phyloP scores from a whole-genome alignment of 768 basidiomycete species.

The Lactifluus piperatus region DNA sequence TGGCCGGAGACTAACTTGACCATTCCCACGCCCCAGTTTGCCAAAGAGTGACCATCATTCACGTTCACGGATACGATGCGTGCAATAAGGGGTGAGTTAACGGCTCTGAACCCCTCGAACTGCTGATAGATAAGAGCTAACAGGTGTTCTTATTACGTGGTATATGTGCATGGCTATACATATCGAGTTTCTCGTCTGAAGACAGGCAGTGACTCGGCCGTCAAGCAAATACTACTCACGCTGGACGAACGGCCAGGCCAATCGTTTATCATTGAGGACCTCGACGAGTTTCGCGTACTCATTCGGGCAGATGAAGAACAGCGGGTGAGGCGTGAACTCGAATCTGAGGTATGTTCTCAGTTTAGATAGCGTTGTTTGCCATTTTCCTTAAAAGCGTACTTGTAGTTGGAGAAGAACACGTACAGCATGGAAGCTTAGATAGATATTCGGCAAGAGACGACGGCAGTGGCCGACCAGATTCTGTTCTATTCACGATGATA shows the following conservation, averaged over 20 bases:
- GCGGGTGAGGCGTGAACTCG: constrained; percentile 60
- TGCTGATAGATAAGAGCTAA: background rate
- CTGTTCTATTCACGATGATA: too few relatives aligned
- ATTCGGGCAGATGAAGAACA: constrained; percentile 80
- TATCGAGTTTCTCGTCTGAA: background rate
- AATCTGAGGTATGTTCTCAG: constrained; percentile 51
- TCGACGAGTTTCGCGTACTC: constrained; percentile 77
- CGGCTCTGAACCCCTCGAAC: background rate
- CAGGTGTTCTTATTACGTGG: constrained; percentile 65
- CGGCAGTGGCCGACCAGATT: background rate
- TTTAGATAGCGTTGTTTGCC: background rate
- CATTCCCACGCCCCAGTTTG: too few relatives aligned
- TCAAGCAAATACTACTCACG: constrained; percentile 76
- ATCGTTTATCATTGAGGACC: constrained; percentile 77
- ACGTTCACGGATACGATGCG: too few relatives aligned
- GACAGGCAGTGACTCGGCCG: constrained; percentile 64
- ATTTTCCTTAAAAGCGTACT: background rate
- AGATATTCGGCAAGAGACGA: background rate
- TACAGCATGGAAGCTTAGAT: constrained; percentile 50
- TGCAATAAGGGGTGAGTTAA: constrained; percentile 6
- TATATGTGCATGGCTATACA: constrained; percentile 25
- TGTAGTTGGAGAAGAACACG: constrained; percentile 77
- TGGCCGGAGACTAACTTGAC: too few relatives aligned
- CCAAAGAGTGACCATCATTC: too few relatives aligned
- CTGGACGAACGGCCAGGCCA: constrained; percentile 62